Evolutionary conservation across 2,329 filamentous ascomycete genomes (phyloP).

Genomic region (Metarhizium album): DNA sequence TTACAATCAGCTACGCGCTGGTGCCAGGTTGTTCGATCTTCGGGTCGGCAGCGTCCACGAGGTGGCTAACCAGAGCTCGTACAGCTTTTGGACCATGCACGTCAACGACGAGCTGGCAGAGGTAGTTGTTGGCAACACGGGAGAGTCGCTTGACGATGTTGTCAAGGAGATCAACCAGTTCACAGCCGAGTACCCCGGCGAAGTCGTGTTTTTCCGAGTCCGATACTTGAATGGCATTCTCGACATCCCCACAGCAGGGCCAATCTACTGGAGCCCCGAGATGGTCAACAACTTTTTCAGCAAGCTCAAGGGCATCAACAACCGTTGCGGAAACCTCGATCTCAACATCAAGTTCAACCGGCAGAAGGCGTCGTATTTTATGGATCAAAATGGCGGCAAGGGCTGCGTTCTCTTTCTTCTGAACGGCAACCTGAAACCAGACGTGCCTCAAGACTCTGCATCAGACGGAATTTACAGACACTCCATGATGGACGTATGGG

Average conservation of each 20-base stretch:
- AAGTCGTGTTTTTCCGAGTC: slow-evolving; percentile 36
- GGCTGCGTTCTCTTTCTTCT: slow-evolving; percentile 24
- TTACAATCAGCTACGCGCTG: slow-evolving; percentile 32
- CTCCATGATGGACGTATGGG: slow-evolving; percentile 13
- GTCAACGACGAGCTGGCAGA: slow-evolving; percentile 24
- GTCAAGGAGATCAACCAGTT: slow-evolving; percentile 34
- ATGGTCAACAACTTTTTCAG: slow-evolving; percentile 33
- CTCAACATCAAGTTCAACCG: slow-evolving; percentile 14
- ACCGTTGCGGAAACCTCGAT: slow-evolving; percentile 24
- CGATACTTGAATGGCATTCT: slow-evolving; percentile 30
- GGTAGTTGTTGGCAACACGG: slow-evolving; percentile 32
- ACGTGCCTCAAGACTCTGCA: slow-evolving; percentile 13
- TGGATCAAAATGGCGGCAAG: slow-evolving; percentile 20
- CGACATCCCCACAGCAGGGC: slow-evolving; percentile 17
- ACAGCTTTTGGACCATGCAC: slow-evolving; percentile 30
- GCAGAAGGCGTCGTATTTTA: slow-evolving; percentile 17
- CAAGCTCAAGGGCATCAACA: slow-evolving; percentile 28
- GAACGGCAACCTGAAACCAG: slow-evolving; percentile 12
- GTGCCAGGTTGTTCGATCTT: slow-evolving; percentile 37
- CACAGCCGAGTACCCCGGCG: slow-evolving; percentile 28
- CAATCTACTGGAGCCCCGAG: slow-evolving; percentile 23
- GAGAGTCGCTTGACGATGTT: slow-evolving; percentile 30
- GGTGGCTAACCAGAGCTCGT: slow-evolving; percentile 6
- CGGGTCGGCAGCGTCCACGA: slow-evolving; percentile 25
- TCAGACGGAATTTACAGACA: slow-evolving; percentile 20